phyloP scores from a whole-genome alignment of 2,329 filamentous ascomycete genomes.

The Lecanicillium sp. region DNA sequence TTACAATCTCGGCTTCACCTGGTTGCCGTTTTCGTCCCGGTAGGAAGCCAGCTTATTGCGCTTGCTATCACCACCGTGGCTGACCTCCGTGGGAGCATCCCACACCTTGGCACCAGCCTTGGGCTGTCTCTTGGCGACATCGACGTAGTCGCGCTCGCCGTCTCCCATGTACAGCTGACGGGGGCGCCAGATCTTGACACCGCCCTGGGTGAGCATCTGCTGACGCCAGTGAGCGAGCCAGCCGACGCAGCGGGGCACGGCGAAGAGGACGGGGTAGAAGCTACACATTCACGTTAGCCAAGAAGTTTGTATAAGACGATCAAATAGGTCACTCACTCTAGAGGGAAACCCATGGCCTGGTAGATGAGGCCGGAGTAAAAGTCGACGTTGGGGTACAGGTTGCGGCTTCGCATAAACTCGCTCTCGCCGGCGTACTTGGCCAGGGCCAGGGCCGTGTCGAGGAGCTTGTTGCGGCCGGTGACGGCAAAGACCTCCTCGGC shows the following conservation, averaged over 20 bases:
- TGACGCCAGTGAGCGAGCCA: conserved; percentile 49
- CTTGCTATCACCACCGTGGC: conserved; percentile 38
- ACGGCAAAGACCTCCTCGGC: conserved; percentile 45
- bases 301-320: not conserved
- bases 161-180: conserved; percentile 43
- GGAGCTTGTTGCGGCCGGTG: conserved; percentile 44
- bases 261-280: conserved; percentile 47
- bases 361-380: conserved; percentile 48
- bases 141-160: conserved; percentile 38
- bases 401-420: conserved; percentile 43
- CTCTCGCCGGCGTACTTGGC: conserved; percentile 39
- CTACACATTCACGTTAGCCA: conserved; percentile 16
- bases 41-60: conserved; percentile 34
- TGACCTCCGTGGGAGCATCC: conserved; percentile 30
- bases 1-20: conserved; percentile 22
- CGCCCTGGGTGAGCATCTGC: conserved; percentile 39
- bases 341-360: conserved; percentile 47
- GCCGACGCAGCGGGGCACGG: conserved; percentile 44
- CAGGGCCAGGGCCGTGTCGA: conserved; percentile 42
- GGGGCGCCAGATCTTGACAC: conserved; percentile 47
- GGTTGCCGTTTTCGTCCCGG: conserved; percentile 30
- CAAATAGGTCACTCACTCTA: conserved; percentile 28
- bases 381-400: conserved; percentile 46
- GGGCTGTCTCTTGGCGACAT: conserved; percentile 28
- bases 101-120: conserved; percentile 27